Evolutionary conservation across 176 grass and related monocot genomes (phyloP).

Genomic region (Pontederia crassipes): DNA sequence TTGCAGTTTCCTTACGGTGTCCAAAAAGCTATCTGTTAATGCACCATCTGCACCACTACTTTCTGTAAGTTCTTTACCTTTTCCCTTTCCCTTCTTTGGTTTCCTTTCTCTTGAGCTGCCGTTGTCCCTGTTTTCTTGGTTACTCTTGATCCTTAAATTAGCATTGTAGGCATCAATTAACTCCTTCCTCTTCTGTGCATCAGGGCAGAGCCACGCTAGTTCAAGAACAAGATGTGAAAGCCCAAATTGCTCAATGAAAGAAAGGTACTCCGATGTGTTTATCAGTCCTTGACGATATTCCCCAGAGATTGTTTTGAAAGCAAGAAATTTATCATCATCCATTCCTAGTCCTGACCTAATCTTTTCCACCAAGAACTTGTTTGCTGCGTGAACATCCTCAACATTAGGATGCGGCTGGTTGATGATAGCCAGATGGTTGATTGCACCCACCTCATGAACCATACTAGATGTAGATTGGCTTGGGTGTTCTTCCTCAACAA

Average conservation of each 20-base stretch:
- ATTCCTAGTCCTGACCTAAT: constrained; percentile 57
- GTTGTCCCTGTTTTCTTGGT: constrained; percentile 28
- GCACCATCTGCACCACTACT: constrained; percentile 19
- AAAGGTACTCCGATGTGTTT: constrained; percentile 64
- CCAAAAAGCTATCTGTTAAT: constrained; percentile 41
- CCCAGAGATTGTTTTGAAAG: constrained; percentile 71
- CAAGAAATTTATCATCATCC: constrained; percentile 59
- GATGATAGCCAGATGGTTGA: constrained; percentile 19
- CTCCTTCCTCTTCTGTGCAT: constrained; percentile 64
- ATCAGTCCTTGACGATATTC: constrained; percentile 77
- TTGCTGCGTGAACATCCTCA: constrained; percentile 46
- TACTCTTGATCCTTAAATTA: constrained; percentile 39
- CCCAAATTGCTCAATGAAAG: constrained; percentile 88
- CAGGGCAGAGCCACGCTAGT: constrained; percentile 71
- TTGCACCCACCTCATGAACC: constrained; percentile 18
- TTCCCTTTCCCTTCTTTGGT: constrained; percentile 31
- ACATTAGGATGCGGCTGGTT: constrained; percentile 16
- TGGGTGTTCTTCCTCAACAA: constrained; percentile 21
- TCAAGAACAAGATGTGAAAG: constrained; percentile 74
- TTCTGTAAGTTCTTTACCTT: constrained; percentile 32
- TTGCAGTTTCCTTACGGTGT: constrained; percentile 3
- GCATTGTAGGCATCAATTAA: constrained; percentile 63
- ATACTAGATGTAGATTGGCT: constrained; percentile 36
- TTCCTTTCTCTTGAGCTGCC: constrained; percentile 24
- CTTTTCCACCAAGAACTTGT: constrained; percentile 65